These are phyloP conservation scores for Physcomitrium patens DNA, from an alignment of 225 moss, liverwort and hornwort genomes.

Conservation along the genomic window DNA sequence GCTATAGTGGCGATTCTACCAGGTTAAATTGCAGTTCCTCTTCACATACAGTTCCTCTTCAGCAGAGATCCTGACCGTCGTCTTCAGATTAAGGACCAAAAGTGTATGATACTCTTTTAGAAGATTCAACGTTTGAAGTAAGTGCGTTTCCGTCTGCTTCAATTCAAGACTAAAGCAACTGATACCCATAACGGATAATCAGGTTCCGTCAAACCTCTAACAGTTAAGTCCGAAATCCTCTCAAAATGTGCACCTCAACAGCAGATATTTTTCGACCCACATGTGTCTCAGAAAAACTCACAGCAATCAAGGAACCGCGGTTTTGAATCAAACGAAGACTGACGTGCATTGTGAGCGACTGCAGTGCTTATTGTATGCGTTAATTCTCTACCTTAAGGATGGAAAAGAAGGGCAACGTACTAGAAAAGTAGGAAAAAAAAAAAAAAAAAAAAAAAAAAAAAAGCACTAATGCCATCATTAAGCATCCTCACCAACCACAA, in stretches of 20 bases:
- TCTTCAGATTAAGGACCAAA: background rate
- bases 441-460: no score
- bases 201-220: background rate
- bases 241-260: background rate
- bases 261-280: background rate
- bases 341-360: background rate
- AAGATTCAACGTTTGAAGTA: background rate
- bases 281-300: background rate
- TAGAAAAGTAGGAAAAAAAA: no score
- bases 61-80: conserved; percentile 7
- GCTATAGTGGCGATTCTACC: background rate
- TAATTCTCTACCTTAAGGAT: background rate
- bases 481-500: conserved; percentile 9
- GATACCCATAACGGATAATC: conserved; percentile 3
- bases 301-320: background rate
- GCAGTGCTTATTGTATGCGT: background rate
- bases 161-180: conserved; percentile 10
- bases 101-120: background rate
- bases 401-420: background rate
- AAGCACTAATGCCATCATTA: background rate
- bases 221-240: background rate
- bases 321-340: background rate
- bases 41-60: background rate
- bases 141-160: background rate
- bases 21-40: background rate